phyloP scores from a whole-genome alignment of 2,329 filamentous ascomycete species.

The Fusarium humuli region DNA sequence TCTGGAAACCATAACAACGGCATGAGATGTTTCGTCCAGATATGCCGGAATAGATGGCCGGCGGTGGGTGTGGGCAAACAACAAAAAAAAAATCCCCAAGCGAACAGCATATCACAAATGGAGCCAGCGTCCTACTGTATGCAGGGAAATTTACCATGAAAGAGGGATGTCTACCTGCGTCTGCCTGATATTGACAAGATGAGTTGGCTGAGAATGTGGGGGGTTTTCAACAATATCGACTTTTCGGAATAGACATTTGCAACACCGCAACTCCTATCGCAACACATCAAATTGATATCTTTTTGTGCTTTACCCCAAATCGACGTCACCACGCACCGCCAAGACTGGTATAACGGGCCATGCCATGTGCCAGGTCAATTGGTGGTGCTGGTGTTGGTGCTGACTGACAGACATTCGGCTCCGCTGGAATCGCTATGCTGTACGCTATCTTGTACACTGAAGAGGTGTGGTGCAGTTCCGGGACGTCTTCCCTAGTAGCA shows the following conservation, averaged over 20 bases:
- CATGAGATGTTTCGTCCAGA: conserved; percentile 24
- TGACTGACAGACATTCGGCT: conserved; percentile 27
- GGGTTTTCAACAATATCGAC: conserved; percentile 8
- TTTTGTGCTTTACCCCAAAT: conserved; percentile 33
- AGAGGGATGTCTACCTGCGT: conserved; percentile 5
- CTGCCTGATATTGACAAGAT: conserved; percentile 14
- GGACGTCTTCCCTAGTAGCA: conserved; percentile 34
- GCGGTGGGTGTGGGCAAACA: conserved; percentile 20
- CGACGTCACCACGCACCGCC: conserved; percentile 46
- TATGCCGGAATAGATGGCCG: conserved; percentile 5
- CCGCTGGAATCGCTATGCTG: conserved; percentile 27
- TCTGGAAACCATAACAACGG: conserved; percentile 22
- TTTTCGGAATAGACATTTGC: conserved; percentile 24
- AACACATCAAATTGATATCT: conserved; percentile 34
- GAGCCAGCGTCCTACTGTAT: conserved; percentile 12
- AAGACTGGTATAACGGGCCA: conserved; percentile 35
- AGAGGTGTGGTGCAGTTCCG: conserved; percentile 35
- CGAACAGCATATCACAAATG: conserved; percentile 28
- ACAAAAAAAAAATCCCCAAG: conserved; percentile 18
- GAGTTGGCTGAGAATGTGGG: conserved; percentile 29
- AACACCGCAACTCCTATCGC: conserved; percentile 37
- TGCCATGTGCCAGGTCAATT: conserved; percentile 40
- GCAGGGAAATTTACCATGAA: conserved; percentile 22
- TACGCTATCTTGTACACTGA: conserved; percentile 4
- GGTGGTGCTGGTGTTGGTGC: conserved; percentile 31